Conservation (phyloP, 257 asterid species). For the Solanum chilense region DNA sequence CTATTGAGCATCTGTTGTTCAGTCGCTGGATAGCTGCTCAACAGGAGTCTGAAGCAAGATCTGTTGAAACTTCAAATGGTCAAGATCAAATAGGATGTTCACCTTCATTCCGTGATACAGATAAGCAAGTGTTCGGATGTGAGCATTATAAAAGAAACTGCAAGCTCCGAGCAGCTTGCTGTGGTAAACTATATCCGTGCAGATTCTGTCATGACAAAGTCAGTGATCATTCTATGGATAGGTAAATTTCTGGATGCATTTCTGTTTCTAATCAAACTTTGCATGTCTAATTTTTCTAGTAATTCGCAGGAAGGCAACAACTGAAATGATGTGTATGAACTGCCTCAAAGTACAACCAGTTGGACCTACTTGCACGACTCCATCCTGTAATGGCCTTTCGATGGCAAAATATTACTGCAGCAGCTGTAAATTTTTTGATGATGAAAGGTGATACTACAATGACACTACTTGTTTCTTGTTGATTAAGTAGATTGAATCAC, state of each 20-base stretch:
- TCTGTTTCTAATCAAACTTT: neutral
- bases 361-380: conserved; percentile 72
- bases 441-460: conserved; percentile 51
- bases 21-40: conserved; percentile 98
- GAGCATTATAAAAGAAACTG: conserved; percentile 98
- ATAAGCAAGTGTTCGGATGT: conserved; percentile 68
- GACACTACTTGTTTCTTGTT: neutral
- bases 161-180: conserved; percentile 94
- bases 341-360: conserved; percentile 80
- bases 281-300: neutral
- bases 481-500: neutral
- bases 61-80: conserved; percentile 33
- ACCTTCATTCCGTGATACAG: conserved; percentile 76
- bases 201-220: conserved; percentile 97
- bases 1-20: conserved; percentile 12
- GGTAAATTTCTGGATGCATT: conserved; percentile 29
- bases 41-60: conserved; percentile 67
- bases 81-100: conserved; percentile 54
- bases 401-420: conserved; percentile 95
- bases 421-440: conserved; percentile 94
- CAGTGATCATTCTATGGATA: conserved; percentile 96
- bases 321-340: conserved; percentile 97
- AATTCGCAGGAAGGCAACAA: conserved; percentile 76
- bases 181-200: conserved; percentile 79
- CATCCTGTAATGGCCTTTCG: conserved; percentile 62